A percentile compares a stretch with the other conserved stretches of the same genome.
These are phyloP conservation scores for Carallia pectinifolia DNA, from an alignment of 345 rosid species.

Conservation along the genomic window DNA sequence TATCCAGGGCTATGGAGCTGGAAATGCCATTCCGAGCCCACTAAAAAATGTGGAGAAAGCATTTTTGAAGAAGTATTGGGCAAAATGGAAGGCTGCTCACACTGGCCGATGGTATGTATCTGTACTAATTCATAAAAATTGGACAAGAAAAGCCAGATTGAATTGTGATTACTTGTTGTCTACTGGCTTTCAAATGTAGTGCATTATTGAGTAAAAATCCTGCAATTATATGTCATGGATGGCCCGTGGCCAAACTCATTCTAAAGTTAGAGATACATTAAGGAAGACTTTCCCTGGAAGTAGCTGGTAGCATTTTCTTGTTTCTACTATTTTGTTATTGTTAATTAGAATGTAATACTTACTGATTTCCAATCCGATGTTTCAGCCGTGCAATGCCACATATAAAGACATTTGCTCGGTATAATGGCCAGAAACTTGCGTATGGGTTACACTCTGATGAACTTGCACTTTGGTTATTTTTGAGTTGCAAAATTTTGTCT, in stretches of 20 bases:
- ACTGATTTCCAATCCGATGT: slow-evolving; percentile 2
- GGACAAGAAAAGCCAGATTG: slow-evolving; percentile 2
- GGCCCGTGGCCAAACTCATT: background rate
- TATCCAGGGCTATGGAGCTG: slow-evolving; percentile 88
- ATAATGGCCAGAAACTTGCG: slow-evolving; percentile 80
- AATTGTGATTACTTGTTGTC: background rate
- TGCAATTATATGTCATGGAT: too few relatives aligned
- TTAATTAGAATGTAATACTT: background rate
- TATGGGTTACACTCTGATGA: slow-evolving; percentile 34
- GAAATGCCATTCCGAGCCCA: slow-evolving; percentile 87
- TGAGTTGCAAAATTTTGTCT: background rate
- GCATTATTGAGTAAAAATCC: too few relatives aligned
- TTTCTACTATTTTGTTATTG: background rate
- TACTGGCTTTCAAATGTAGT: too few relatives aligned
- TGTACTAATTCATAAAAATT: background rate
- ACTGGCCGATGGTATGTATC: slow-evolving; percentile 68
- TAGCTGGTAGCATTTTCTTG: background rate
- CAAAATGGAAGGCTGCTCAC: slow-evolving; percentile 85
- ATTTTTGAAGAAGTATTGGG: slow-evolving; percentile 82
- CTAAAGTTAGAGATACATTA: too few relatives aligned
- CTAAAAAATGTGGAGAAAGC: slow-evolving; percentile 81
- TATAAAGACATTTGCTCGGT: slow-evolving; percentile 87
- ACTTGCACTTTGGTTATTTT: background rate
- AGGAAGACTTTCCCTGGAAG: background rate
- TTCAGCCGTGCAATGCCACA: slow-evolving; percentile 93